phyloP scores from a whole-genome alignment of 352 stramenopile species.

The Peronospora farinosa region DNA sequence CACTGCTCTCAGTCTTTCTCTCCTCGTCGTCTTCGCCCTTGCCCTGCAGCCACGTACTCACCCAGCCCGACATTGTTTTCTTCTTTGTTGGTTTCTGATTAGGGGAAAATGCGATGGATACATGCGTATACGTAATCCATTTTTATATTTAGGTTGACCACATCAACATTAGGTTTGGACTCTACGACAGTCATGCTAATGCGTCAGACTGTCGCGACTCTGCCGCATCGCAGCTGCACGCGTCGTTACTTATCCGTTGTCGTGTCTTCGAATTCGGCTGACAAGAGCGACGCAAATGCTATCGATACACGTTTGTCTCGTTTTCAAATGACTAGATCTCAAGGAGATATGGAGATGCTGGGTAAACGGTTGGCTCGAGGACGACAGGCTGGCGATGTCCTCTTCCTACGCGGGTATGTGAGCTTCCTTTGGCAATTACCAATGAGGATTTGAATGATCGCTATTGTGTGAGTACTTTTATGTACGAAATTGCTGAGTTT shows the following conservation, averaged over 20 bases:
- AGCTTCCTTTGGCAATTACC: background rate
- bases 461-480: background rate
- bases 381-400: conserved; percentile 52
- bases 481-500: background rate
- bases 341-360: conserved; percentile 85
- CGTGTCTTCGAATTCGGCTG: background rate
- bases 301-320: conserved; percentile 4
- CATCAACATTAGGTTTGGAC: background rate
- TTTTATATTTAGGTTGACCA: background rate
- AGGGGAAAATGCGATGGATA: background rate
- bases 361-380: conserved; percentile 55
- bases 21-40: conserved; percentile 40
- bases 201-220: background rate
- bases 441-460: background rate
- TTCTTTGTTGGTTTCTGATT: conserved; percentile 8
- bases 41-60: conserved; percentile 51
- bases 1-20: conserved; percentile 26
- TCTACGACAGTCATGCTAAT: background rate
- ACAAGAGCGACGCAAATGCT: background rate
- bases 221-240: conserved; percentile 4
- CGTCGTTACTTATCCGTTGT: conserved; percentile 5
- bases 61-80: conserved; percentile 43
- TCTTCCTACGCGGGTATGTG: conserved; percentile 76
- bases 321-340: conserved; percentile 25
- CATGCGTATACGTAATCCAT: background rate